Conservation (phyloP, 2,329 filamentous ascomycete genomes). For the Hymenoscyphus albidus region DNA sequence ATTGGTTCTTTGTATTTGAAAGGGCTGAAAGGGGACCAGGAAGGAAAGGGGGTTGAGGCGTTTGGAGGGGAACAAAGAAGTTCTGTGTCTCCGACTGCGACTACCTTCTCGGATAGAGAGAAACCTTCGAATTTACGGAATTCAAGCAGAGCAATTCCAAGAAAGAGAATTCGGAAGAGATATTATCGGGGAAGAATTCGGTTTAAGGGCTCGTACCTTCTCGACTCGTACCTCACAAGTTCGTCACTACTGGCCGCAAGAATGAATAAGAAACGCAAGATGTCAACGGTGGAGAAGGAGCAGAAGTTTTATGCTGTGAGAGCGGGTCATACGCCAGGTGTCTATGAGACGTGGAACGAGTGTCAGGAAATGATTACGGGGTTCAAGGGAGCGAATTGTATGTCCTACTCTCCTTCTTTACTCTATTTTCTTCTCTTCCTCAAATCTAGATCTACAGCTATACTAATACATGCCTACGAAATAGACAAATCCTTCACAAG, state of each 20-base stretch:
- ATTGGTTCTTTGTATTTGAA: no score
- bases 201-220: no score
- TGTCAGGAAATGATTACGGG: constrained; percentile 58
- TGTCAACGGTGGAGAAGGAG: constrained; percentile 12
- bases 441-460: background rate
- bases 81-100: no score
- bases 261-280: constrained; percentile 29
- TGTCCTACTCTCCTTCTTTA: constrained; percentile 36
- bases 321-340: constrained; percentile 52
- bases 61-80: no score
- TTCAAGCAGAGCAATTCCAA: no score
- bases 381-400: constrained; percentile 64
- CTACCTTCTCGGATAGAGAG: no score
- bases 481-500: constrained; percentile 77
- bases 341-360: constrained; percentile 60
- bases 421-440: background rate
- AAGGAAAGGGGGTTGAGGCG: no score
- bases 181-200: no score
- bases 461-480: background rate
- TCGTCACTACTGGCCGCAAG: constrained; percentile 16
- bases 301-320: constrained; percentile 61
- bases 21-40: no score
- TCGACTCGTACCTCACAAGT: no score
- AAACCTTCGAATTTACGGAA: no score
- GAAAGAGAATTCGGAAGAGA: no score